Evolutionary conservation across 1,284 basidiomycete genomes (phyloP), one percentile per base, ranked within the genome.

Genomic region (Irpex lacteus): DNA sequence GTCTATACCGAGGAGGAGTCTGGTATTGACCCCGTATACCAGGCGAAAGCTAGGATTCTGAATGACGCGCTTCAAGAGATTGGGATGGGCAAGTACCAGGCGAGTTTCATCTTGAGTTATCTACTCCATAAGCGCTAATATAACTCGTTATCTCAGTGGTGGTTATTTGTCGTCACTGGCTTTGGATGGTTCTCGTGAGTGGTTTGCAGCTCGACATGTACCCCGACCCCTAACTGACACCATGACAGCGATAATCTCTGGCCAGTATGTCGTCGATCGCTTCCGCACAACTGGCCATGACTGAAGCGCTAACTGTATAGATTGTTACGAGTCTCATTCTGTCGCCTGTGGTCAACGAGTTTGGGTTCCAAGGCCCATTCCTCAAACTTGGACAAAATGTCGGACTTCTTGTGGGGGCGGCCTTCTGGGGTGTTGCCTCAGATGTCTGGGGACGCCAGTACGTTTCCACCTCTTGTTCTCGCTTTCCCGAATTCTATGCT

Each of bases 71-170:
- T 92, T 9, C 86, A 88, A 71, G 85, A 88, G 60, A 86, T 91
- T 54, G 89, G 89, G 4, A 90, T 90, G 85, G 90, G 90, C 4
- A 83, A 78, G 62, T 91, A 90, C 70, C 89, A 90, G 77, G 85
- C 61, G 62, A 26, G n/a, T 62, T 62, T 26, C 15, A 13, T 8
- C 53, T 44, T 4, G 56, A 34, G 15, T 15, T 58, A 47, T 59
- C 36, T 44, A 15, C 32, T 8, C 44, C 4, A 11, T 53, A 21
- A 5, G 11, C 11, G 26, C 60, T 13, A 49, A 54, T n/a, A 19
- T 2, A 15, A 4, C 2, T 44, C 40, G 4, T 19, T 15, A 34
- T 40, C 9, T 2, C 49, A 72, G 71, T 71, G 71, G 71, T 63
- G 64, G 59, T 59, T 68, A 34, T 68, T 68, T 59, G 40, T 66